phyloP scores from a whole-genome alignment of 164 flowering plant species.

The Vitis rotundifolia region DNA sequence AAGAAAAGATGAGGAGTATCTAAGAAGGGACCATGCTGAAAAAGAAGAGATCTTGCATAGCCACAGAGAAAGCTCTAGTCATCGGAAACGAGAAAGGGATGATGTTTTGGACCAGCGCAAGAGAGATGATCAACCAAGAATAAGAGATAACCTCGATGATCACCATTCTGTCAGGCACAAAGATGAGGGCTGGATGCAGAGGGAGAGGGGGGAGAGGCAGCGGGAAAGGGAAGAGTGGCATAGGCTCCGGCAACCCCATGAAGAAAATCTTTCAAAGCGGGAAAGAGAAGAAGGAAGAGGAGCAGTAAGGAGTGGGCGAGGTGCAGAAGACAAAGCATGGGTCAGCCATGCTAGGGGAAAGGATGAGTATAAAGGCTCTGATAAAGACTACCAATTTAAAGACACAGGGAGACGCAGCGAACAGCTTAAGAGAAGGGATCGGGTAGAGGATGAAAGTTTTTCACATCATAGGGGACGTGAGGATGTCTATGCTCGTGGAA shows the following conservation, averaged over 20 bases:
- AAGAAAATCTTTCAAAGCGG: conserved; percentile 50
- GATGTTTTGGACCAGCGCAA: conserved; percentile 58
- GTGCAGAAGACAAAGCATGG: conserved; percentile 64
- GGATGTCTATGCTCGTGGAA: conserved; percentile 55
- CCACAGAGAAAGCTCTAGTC: conserved; percentile 57
- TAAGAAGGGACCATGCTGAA: conserved; percentile 59
- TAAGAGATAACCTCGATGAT: conserved; percentile 62
- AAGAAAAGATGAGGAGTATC: conserved; percentile 72
- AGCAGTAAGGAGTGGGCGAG: conserved; percentile 49
- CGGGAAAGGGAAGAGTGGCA: conserved; percentile 65
- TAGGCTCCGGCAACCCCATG: conserved; percentile 59
- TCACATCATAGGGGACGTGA: conserved; percentile 69
- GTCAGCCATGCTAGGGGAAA: conserved; percentile 47
- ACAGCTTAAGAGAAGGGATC: conserved; percentile 59
- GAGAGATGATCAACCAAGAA: conserved; percentile 62
- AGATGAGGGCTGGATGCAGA: conserved; percentile 67
- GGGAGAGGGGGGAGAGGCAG: conserved; percentile 55
- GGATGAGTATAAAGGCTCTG: conserved; percentile 64
- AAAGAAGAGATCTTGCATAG: conserved; percentile 59
- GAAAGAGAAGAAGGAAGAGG: conserved; percentile 72
- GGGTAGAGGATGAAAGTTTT: conserved; percentile 52
- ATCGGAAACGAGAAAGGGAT: conserved; percentile 79
- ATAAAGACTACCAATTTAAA: conserved; percentile 57
- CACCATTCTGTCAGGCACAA: conserved; percentile 57
- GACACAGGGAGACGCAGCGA: conserved; percentile 59